These are phyloP conservation scores for Cynanchum wilfordii DNA, from an alignment of 257 asterid species.

Conservation along the genomic window DNA sequence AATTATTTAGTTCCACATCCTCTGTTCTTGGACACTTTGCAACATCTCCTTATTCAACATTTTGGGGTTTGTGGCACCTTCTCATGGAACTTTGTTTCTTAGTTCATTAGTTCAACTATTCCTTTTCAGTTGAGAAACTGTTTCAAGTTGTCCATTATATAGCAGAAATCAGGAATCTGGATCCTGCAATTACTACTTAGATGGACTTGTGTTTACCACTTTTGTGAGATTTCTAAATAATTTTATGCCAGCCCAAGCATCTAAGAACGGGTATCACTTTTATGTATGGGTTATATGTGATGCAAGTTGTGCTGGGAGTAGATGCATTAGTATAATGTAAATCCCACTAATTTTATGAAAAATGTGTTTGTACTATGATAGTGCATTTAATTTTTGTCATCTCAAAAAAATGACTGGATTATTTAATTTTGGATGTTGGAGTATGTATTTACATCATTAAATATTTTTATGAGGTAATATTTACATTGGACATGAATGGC, in stretches of 20 bases:
- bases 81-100: neutral
- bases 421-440: too few species aligned
- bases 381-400: too few species aligned
- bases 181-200: neutral
- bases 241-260: neutral
- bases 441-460: neutral
- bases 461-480: neutral
- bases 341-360: too few species aligned
- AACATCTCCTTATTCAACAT: neutral
- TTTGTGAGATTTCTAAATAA: neutral
- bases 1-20: neutral
- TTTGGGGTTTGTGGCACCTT: neutral
- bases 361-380: too few species aligned
- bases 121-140: neutral
- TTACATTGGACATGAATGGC: neutral
- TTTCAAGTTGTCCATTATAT: neutral
- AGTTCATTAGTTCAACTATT: neutral
- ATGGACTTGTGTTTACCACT: neutral
- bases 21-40: neutral
- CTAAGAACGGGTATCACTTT: neutral
- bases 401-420: too few species aligned
- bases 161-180: neutral
- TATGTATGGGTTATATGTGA: neutral
- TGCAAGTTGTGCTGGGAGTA: neutral
- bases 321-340: too few species aligned